phyloP scores from a whole-genome alignment of 2,329 filamentous ascomycete genomes.

The Arthrocladium fulminans region DNA sequence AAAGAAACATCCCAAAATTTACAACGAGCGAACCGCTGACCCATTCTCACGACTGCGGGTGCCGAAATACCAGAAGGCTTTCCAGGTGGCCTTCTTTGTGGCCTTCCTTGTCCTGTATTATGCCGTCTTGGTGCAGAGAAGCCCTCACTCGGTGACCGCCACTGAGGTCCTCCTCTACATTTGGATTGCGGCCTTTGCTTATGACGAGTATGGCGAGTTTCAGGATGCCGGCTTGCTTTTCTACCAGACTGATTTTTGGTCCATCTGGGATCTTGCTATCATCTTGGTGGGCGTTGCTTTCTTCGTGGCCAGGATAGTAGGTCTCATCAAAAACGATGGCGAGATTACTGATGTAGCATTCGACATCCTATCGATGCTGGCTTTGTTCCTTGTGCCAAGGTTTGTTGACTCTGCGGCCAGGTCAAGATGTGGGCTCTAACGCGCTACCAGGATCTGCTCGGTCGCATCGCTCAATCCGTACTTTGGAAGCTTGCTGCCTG shows the following conservation, averaged over 20 bases:
- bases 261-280: constrained; percentile 63
- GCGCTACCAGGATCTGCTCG: constrained; percentile 61
- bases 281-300: constrained; percentile 65
- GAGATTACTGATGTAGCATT: constrained; percentile 70
- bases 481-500: constrained; percentile 74
- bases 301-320: constrained; percentile 58
- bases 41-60: constrained; percentile 69
- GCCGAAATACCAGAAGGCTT: constrained; percentile 74
- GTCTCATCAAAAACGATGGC: constrained; percentile 51
- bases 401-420: constrained; percentile 22
- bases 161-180: constrained; percentile 68
- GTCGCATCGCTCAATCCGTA: constrained; percentile 80
- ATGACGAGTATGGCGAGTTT: constrained; percentile 79
- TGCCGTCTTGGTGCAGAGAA: constrained; percentile 67
- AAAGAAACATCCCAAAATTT: constrained; percentile 66
- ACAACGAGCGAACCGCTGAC: constrained; percentile 59
- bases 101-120: constrained; percentile 75
- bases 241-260: constrained; percentile 77
- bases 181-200: constrained; percentile 80
- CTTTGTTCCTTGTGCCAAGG: constrained; percentile 77
- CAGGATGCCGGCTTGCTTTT: constrained; percentile 79
- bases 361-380: constrained; percentile 81
- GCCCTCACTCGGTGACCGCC: constrained; percentile 55
- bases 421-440: constrained; percentile 9
- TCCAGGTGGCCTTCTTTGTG: constrained; percentile 73